phyloP scores from a whole-genome alignment of 169 alveolate species.

The Eimeria praecox region DNA sequence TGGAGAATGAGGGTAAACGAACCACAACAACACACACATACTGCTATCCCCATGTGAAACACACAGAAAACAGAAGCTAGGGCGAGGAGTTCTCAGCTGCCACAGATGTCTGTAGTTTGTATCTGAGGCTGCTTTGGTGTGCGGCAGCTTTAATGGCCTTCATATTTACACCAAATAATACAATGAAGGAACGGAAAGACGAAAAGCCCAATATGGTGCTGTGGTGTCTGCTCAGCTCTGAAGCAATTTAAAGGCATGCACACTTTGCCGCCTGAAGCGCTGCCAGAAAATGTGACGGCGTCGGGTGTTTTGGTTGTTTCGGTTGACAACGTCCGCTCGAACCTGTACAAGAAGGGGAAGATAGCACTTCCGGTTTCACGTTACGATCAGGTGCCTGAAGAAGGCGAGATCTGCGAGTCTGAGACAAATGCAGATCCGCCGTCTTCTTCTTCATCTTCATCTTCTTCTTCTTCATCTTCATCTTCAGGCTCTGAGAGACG shows the following conservation, averaged over 20 bases:
- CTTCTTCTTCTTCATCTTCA: not conserved
- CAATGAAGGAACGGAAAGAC: no score
- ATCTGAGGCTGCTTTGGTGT: no score
- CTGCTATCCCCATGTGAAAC: constrained; percentile 56
- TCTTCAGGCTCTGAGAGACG: not conserved
- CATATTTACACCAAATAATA: no score
- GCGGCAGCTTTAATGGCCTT: no score
- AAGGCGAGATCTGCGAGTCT: not conserved
- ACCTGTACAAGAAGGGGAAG: constrained; percentile 53
- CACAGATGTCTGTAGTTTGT: no score
- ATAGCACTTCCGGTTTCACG: constrained; percentile 55
- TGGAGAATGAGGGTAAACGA: constrained; percentile 86
- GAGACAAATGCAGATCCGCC: not conserved
- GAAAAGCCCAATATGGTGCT: not conserved
- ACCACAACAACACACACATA: constrained; percentile 52
- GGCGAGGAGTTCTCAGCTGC: not conserved
- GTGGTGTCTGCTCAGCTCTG: constrained; percentile 64
- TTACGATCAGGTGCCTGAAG: not conserved
- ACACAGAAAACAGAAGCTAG: not conserved
- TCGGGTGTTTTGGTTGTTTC: constrained; percentile 63
- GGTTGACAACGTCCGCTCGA: constrained; percentile 71
- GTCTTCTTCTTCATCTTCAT: not conserved
- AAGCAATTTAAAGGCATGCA: constrained; percentile 84
- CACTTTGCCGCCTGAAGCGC: constrained; percentile 65
- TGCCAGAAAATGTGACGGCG: constrained; percentile 82